phyloP scores from a whole-genome alignment of 1,284 basidiomycete species.

The Tilletia horrida region DNA sequence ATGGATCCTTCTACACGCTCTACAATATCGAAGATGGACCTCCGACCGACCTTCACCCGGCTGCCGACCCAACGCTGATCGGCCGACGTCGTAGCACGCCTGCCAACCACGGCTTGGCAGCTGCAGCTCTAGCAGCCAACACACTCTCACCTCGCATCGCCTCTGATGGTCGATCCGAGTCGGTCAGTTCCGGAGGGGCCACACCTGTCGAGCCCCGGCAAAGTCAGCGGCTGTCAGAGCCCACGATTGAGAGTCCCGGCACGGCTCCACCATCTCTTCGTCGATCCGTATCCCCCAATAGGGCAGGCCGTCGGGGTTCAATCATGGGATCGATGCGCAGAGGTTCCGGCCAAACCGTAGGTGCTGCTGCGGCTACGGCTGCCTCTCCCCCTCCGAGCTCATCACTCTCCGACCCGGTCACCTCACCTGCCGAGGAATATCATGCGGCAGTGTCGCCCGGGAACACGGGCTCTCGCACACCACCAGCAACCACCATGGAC shows the following conservation, averaged over 20 bases:
- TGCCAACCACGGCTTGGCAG: not conserved
- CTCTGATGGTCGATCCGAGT: not conserved
- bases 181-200: not conserved
- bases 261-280: too few species aligned
- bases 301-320: not conserved
- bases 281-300: too few species aligned
- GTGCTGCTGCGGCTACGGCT: not conserved
- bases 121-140: constrained; percentile 2
- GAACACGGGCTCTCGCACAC: not conserved
- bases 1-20: constrained; percentile 40
- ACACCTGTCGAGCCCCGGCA: not conserved
- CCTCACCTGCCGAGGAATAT: not conserved
- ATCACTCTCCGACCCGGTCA: constrained; percentile 12
- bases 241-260: not conserved
- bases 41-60: constrained; percentile 14
- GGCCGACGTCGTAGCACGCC: constrained; percentile 3
- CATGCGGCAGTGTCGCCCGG: not conserved
- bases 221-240: not conserved
- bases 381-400: not conserved
- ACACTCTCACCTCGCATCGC: constrained; percentile 3
- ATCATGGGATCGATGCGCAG: not conserved
- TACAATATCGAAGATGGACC: constrained; percentile 40
- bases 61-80: not conserved
- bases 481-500: not conserved
- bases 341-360: not conserved